phyloP scores from a whole-genome alignment of 2,329 filamentous ascomycete species.

The Aspergillus udagawae region DNA sequence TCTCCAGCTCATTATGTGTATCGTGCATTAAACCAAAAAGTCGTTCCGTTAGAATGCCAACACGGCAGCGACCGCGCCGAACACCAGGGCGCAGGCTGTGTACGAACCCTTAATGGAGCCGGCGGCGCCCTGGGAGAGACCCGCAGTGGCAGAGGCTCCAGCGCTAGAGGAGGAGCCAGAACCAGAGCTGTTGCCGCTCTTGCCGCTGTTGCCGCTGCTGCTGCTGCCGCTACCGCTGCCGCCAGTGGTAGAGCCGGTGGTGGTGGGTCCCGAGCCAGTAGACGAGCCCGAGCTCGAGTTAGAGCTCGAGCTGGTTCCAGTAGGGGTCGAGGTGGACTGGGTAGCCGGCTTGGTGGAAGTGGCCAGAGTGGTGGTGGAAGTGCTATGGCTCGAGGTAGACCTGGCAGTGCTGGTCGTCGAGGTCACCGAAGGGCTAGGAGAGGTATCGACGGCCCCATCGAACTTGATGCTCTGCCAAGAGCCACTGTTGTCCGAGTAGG shows the following conservation, averaged over 20 bases:
- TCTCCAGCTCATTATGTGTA: background rate
- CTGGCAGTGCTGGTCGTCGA: conserved; percentile 10
- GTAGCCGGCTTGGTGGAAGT: conserved; percentile 12
- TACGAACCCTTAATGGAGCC: conserved; percentile 20
- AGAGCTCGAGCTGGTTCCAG: conserved; percentile 8
- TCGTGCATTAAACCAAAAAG: background rate
- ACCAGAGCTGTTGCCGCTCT: background rate
- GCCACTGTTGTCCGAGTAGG: conserved; percentile 60
- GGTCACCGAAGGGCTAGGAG: conserved; percentile 2
- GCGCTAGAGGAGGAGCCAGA: conserved; percentile 8
- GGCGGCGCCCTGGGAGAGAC: conserved; percentile 18
- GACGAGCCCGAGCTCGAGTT: conserved; percentile 10
- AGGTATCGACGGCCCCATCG: conserved; percentile 10
- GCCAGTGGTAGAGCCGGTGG: conserved; percentile 1
- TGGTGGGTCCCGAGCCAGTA: conserved; percentile 11
- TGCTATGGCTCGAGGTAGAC: conserved; percentile 5
- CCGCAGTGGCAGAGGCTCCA: conserved; percentile 15
- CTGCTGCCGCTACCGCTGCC: background rate
- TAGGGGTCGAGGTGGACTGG: conserved; percentile 6
- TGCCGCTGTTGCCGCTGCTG: background rate
- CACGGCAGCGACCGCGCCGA: conserved; percentile 25
- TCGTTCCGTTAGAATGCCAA: conserved; percentile 26
- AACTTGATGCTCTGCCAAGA: conserved; percentile 60
- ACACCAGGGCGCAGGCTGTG: conserved; percentile 13
- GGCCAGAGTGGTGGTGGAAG: conserved; percentile 7